These are phyloP conservation scores for Candida frijolesensis DNA, from an alignment of 1,139 yeast species.

Conservation along the genomic window DNA sequence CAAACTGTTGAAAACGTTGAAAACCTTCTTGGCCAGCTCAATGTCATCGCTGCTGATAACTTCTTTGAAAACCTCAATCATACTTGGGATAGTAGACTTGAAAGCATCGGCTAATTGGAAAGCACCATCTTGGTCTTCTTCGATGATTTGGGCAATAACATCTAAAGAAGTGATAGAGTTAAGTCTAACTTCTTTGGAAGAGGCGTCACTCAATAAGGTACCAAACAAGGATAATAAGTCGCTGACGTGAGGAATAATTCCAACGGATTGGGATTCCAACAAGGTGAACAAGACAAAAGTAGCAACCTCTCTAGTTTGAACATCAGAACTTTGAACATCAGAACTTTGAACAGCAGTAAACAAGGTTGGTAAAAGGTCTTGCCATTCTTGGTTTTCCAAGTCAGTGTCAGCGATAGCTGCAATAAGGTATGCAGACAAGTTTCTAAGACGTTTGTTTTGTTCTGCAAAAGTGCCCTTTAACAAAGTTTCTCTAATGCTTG, in stretches of 20 bases:
- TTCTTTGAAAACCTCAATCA: constrained; percentile 81
- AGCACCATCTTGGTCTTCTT: constrained; percentile 45
- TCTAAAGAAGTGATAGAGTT: constrained; percentile 85
- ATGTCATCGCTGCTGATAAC: constrained; percentile 71
- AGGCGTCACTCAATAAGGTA: constrained; percentile 65
- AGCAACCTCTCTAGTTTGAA: constrained; percentile 78
- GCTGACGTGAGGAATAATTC: constrained; percentile 60
- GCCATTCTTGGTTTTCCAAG: constrained; percentile 69
- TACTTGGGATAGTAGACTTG: constrained; percentile 70
- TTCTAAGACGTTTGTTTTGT: constrained; percentile 70
- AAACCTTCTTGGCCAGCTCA: constrained; percentile 72
- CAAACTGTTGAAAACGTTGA: constrained; percentile 83
- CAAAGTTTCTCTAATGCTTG: constrained; percentile 66
- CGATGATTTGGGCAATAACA: constrained; percentile 68
- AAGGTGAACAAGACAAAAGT: constrained; percentile 77
- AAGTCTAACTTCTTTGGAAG: constrained; percentile 74
- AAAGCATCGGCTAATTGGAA: constrained; percentile 56
- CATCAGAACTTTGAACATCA: no score
- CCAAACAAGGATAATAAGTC: constrained; percentile 73
- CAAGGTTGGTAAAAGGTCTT: constrained; percentile 71
- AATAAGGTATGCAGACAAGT: constrained; percentile 85
- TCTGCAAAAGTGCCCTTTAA: constrained; percentile 66
- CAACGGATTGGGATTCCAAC: constrained; percentile 72
- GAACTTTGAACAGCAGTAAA: constrained; percentile 65
- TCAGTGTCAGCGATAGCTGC: constrained; percentile 84